Evolutionary conservation across 129 eudicot genomes (phyloP), one percentile per base, ranked within the genome.

Genomic region (Gnaphalium uliginosum): DNA sequence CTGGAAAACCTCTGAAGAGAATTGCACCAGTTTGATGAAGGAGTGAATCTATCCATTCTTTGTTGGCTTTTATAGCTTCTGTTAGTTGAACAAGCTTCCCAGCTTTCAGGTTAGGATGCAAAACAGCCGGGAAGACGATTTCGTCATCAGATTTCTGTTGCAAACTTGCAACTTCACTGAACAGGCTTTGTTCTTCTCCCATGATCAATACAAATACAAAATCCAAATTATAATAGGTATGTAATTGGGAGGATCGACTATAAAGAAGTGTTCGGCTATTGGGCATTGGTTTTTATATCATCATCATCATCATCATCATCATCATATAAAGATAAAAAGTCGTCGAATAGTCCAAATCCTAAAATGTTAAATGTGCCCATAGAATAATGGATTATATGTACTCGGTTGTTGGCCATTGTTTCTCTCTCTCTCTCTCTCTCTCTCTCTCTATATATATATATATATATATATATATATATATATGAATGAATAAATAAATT

Each of bases 1-100:
- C 66, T 0, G 78, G 78, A 67, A 86, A 88, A 2, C 91, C 96
- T 18, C 91, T 84, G 64, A 90, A 90, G 11, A 90, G 75, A 72
- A 90, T 30, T 13, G 93, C 96, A 27, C 89, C 91, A 48, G 80
- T 59, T 66, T 30, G 37, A 59, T 81, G 78, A 6, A 90, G 84
- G 27, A 86, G 83, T 41, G 87, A 62, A 19, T 83, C 73, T 21
- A 86, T 74, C 90, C 89, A 82, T 56, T 77, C 69, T 73, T 78
- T 81, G 57, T 83, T 84, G 29, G 77, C 83, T 73, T 66, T 77
- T 2, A 90, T 83, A 21, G 84, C 83, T 7, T 82, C 69, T 68
- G 81, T 58, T 50, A 50, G 43, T 22, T 70, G 63, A 26, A 61
- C 32, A 8, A 14, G 35, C 33, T 24, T 61, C 15, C 6, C 2